Evolutionary conservation across 106 monocot genomes (phyloP), one percentile per base, ranked within the genome.

Genomic region (Allium fistulosum): DNA sequence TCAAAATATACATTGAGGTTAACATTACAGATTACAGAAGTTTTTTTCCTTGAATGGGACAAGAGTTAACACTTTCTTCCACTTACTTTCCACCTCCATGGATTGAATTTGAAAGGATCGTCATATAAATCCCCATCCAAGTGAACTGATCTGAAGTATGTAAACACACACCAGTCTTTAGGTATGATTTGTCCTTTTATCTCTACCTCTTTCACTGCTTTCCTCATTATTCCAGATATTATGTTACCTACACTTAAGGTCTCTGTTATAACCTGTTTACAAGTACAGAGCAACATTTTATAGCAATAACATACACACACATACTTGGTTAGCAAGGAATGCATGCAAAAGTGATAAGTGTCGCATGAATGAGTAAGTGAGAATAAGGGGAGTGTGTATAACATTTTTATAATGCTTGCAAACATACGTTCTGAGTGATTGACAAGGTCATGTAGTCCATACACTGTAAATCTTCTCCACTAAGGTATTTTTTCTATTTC

Each of bases 61-160:
- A 53, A 26, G 26, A 52, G 50, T 52, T 67, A 67, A 6, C 26
- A 2, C 7, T 22, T 13, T 52, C 7, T 48, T 66, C 53, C 9
- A 57, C 68, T 69, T 59, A 91, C 94, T 83, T 96, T 88, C 95
- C 95, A 96, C 59, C 95, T 77, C 95, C 95, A 96, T 63, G 95
- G 95, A 78, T 88, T 83, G 72, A 96, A 96, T 66, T 71, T 62
- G 76, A 78, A 71, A 17, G 91, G 79, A 7, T 96, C 85, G 7
- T 76, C 80, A 22, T 96, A 91, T 65, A 80, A 46, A 51, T 46
- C 11, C 15, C 78, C 68, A 49, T 96, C 95, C 15, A 96, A 88
- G 66, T 96, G 95, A 48, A 91, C 80, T 7, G 95, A 96, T 72
- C 95, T 72, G 49, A 96, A 96, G 75, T 96, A 96, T 28, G 82